phyloP scores from a whole-genome alignment of 1,139 yeast genomes.

The Cylindricascospora bacillispora region DNA sequence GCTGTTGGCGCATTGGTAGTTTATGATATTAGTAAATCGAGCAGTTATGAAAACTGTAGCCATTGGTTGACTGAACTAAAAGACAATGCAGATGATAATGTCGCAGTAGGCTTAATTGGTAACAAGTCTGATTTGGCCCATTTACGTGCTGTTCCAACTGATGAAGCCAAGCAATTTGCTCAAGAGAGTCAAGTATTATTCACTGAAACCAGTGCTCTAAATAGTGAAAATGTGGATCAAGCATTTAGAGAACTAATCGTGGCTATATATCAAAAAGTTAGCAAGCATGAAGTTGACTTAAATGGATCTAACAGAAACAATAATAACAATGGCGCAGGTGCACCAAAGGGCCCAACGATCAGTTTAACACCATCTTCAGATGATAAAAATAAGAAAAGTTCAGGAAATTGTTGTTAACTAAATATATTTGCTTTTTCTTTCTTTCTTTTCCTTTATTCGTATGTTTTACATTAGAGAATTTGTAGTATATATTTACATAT shows the following conservation, averaged over 20 bases:
- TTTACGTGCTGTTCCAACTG: slow-evolving; percentile 93
- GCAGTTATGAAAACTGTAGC: slow-evolving; percentile 83
- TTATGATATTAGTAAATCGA: slow-evolving; percentile 89
- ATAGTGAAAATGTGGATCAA: slow-evolving; percentile 87
- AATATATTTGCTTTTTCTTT: background rate
- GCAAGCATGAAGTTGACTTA: slow-evolving; percentile 75
- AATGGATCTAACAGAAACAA: slow-evolving; percentile 42
- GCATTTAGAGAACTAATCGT: slow-evolving; percentile 88
- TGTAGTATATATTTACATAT: too few relatives aligned
- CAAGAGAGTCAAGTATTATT: slow-evolving; percentile 83
- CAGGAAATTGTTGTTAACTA: slow-evolving; percentile 51
- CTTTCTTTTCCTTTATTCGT: too few relatives aligned
- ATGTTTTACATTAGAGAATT: too few relatives aligned
- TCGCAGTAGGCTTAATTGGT: slow-evolving; percentile 91
- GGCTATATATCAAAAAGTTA: slow-evolving; percentile 85
- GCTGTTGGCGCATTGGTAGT: slow-evolving; percentile 96
- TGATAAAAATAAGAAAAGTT: slow-evolving; percentile 50
- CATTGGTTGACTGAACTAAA: slow-evolving; percentile 93
- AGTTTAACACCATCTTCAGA: slow-evolving; percentile 89
- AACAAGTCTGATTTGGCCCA: slow-evolving; percentile 94
- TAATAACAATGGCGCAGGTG: slow-evolving; percentile 19
- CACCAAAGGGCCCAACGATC: slow-evolving; percentile 72
- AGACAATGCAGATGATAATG: slow-evolving; percentile 95
- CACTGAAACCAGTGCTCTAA: slow-evolving; percentile 95
- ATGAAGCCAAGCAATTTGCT: slow-evolving; percentile 92